phyloP scores from a whole-genome alignment of 1,139 yeast genomes.

The Hyphopichia pseudoburtonii region DNA sequence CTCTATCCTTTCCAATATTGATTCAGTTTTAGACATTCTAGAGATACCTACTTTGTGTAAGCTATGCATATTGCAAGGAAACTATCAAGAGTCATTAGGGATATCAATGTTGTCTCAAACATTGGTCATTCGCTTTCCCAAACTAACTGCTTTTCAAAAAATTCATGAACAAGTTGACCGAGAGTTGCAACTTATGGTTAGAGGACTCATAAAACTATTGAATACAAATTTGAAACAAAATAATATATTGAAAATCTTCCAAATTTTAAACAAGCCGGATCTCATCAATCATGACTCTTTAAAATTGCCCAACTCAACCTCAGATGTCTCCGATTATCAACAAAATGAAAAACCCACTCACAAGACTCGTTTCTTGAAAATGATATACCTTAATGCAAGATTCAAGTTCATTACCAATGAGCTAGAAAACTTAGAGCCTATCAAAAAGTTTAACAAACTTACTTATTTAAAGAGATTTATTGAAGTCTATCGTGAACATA shows the following conservation, averaged over 20 bases:
- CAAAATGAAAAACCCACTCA: slow-evolving; percentile 9
- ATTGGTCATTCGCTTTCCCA: slow-evolving; percentile 66
- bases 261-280: slow-evolving; percentile 69
- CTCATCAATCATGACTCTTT: slow-evolving; percentile 17
- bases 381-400: slow-evolving; percentile 55
- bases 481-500: slow-evolving; percentile 81
- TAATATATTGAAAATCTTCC: slow-evolving; percentile 72
- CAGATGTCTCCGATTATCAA: slow-evolving; percentile 8
- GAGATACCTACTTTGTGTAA: slow-evolving; percentile 81
- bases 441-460: slow-evolving; percentile 52
- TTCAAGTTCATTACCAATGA: slow-evolving; percentile 61
- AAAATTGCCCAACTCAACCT: slow-evolving; percentile 7
- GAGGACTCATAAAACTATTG: slow-evolving; percentile 65
- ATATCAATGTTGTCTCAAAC: slow-evolving; percentile 70
- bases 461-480: slow-evolving; percentile 74
- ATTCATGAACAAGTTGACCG: slow-evolving; percentile 55
- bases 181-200: slow-evolving; percentile 64
- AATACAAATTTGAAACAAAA: slow-evolving; percentile 78
- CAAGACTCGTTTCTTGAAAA: slow-evolving; percentile 35
- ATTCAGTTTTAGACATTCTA: slow-evolving; percentile 70
- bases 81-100: slow-evolving; percentile 86
- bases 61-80: slow-evolving; percentile 83
- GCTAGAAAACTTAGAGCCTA: slow-evolving; percentile 54
- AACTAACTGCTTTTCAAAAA: slow-evolving; percentile 52
- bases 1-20: slow-evolving; percentile 60